These are phyloP conservation scores for Schizosaccharomyces octosporus DNA, from an alignment of 805 yeast genomes.

Conservation along the genomic window DNA sequence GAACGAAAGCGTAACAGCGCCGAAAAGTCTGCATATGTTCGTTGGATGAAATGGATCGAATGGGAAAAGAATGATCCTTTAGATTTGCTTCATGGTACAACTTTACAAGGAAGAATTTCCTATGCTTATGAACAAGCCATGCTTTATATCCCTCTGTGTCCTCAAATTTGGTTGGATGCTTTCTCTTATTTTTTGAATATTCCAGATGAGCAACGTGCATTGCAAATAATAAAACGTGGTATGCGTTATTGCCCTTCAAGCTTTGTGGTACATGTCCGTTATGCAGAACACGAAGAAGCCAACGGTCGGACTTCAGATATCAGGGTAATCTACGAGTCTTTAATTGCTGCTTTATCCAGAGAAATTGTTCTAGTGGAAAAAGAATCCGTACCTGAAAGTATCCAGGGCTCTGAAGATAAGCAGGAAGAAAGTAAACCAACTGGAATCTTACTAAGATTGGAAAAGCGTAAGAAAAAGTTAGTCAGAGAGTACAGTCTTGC, in stretches of 20 bases:
- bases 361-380: conserved; percentile 10
- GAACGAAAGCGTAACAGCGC: conserved; percentile 9
- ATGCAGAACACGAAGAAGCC: conserved; percentile 47
- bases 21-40: conserved; percentile 19
- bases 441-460: neutral
- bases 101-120: conserved; percentile 30
- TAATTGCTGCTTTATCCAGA: conserved; percentile 24
- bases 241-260: conserved; percentile 44
- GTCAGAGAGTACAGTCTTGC: neutral
- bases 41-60: conserved; percentile 53
- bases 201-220: conserved; percentile 9
- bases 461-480: conserved; percentile 3
- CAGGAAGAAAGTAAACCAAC: neutral
- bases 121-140: conserved; percentile 53
- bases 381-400: neutral
- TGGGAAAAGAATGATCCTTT: conserved; percentile 59
- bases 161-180: conserved; percentile 50
- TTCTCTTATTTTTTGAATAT: conserved; percentile 16
- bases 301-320: conserved; percentile 28
- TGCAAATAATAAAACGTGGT: conserved; percentile 30
- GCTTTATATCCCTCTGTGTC: conserved; percentile 30
- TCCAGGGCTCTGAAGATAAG: neutral
- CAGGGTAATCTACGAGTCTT: conserved; percentile 22
- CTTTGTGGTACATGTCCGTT: conserved; percentile 35
- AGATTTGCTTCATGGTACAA: conserved; percentile 22